Evolutionary conservation across 306 rosid genomes (phyloP).

Genomic region (Malus fusca): DNA sequence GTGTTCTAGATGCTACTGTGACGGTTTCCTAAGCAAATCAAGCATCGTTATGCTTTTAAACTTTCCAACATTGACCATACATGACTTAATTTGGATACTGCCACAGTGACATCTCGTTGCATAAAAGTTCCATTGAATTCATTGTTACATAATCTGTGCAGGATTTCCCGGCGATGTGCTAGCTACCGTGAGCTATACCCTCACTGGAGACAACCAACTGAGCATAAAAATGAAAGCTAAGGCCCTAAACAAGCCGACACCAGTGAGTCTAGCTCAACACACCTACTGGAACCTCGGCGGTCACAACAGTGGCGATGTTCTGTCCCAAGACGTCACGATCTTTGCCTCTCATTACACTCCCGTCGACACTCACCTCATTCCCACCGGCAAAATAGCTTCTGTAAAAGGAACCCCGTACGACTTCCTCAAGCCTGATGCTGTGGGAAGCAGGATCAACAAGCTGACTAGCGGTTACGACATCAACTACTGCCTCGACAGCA

Average conservation of each 20-base stretch:
- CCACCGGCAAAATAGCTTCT: constrained; percentile 57
- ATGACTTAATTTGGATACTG: too few relatives aligned
- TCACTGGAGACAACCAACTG: constrained; percentile 36
- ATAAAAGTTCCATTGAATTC: neutral
- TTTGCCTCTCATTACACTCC: constrained; percentile 58
- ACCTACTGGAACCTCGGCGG: constrained; percentile 82
- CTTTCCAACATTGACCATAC: too few relatives aligned
- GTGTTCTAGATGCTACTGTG: too few relatives aligned
- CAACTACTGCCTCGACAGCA: constrained; percentile 63
- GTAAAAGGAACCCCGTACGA: constrained; percentile 72
- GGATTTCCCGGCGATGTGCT: constrained; percentile 84
- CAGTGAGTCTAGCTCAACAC: constrained; percentile 76
- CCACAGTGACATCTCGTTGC: too few relatives aligned
- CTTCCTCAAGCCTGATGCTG: constrained; percentile 46
- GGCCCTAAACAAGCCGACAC: constrained; percentile 79
- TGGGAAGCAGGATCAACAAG: constrained; percentile 60
- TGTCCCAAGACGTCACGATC: constrained; percentile 47
- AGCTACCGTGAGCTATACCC: constrained; percentile 50
- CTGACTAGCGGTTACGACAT: constrained; percentile 62
- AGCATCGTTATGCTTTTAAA: neutral
- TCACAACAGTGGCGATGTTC: constrained; percentile 66
- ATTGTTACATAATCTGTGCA: constrained; percentile 14
- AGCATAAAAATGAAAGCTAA: constrained; percentile 49
- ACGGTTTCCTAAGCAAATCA: too few relatives aligned
- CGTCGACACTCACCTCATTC: constrained; percentile 55